Evolutionary conservation across 2,329 filamentous ascomycete genomes (phyloP).

Genomic region (Hypoxylon sp.): DNA sequence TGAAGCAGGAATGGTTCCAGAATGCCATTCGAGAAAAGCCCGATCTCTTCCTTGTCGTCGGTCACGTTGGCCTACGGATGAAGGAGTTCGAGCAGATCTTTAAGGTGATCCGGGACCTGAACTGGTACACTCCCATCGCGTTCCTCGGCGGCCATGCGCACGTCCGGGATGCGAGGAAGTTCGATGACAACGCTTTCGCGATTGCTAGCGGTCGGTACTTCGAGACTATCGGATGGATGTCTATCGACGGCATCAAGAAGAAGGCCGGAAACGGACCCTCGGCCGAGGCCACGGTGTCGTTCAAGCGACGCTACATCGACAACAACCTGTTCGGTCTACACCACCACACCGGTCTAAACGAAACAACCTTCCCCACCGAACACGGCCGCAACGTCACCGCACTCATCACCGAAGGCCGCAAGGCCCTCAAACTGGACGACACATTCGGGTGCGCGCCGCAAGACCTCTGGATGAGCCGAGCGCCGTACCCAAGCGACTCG

Average conservation of each 20-base stretch:
- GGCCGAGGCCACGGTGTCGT: slow-evolving; percentile 65
- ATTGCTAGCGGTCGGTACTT: slow-evolving; percentile 92
- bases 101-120: slow-evolving; percentile 80
- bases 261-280: slow-evolving; percentile 52
- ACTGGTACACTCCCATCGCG: slow-evolving; percentile 87
- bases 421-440: slow-evolving; percentile 78
- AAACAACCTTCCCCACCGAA: slow-evolving; percentile 80
- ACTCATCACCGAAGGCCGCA: slow-evolving; percentile 78
- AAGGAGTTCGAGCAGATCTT: slow-evolving; percentile 84
- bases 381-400: slow-evolving; percentile 79
- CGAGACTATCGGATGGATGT: slow-evolving; percentile 96
- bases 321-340: slow-evolving; percentile 90
- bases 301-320: slow-evolving; percentile 89
- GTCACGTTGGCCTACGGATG: slow-evolving; percentile 87
- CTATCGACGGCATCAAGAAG: slow-evolving; percentile 75
- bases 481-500: slow-evolving; percentile 77
- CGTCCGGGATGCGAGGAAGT: slow-evolving; percentile 85
- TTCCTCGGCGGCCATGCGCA: slow-evolving; percentile 95
- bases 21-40: slow-evolving; percentile 86
- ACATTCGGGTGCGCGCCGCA: slow-evolving; percentile 86
- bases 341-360: slow-evolving; percentile 82
- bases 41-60: slow-evolving; percentile 88
- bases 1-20: slow-evolving; percentile 91
- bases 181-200: slow-evolving; percentile 82
- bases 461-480: slow-evolving; percentile 85